Base-by-base conservation (phyloP, 257 asterid genomes). In the Solanum sejunctum region DNA sequence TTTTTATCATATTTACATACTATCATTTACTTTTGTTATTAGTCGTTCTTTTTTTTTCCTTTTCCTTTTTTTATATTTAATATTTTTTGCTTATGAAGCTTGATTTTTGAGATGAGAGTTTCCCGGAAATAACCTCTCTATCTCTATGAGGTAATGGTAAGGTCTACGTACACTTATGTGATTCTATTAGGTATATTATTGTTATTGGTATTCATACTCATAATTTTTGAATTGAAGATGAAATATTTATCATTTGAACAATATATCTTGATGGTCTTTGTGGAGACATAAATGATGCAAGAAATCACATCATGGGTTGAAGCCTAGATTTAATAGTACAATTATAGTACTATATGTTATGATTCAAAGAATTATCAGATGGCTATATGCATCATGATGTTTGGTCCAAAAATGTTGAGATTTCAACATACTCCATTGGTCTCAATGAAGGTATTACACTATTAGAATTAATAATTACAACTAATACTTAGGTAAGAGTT, bases 131-230 rank as follows among this genome's bases (percentile, higher is more conserved):
- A 32, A 32, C 36, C 36, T 32, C 36, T 32, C 3, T 32, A 32
- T 32, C 36, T 32, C 36, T 32, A 32, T 32, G 36, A 32, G 3
- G 36, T 32, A 32, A 1, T 32, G 36, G 1, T 32, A 32, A 32
- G 3, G 3, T 32, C 36, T 32, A 0, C 36, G 1, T 32, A 32
- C 3, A 32, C 36, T 32, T 32, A 32, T 32, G 36, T 32, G 36
- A 32, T 32, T 32, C 36, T 32, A 32, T 32, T 32, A 1, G 36
- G 3, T 32, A 32, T 32, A 3, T 32, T 32, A 32, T 32, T 32
- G 3, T 32, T 32, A 32, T n/a, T 60, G 2, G 0, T n/a, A n/a
- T 13, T 63, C 0, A 0, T 12, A 12, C 2, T 3, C 18, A 10
- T 6, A 63, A 63, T 23, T 61, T 12, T 61, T 2, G 5, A 1